Evolutionary conservation across 768 basidiomycete species (phyloP).

Genomic region (Podaxis rugospora): DNA sequence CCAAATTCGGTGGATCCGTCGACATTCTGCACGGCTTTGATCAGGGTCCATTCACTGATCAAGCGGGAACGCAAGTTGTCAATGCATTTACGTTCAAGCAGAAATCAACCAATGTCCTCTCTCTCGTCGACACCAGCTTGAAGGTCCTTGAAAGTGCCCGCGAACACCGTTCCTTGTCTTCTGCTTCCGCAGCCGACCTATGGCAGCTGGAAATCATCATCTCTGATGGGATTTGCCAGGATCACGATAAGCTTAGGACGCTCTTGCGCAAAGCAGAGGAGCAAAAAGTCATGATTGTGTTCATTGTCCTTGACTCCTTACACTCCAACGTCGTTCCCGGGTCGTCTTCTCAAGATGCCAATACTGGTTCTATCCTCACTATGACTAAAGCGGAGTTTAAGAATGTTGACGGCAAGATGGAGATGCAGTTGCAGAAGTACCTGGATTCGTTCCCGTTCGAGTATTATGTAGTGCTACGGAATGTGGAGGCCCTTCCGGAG

Average conservation of each 20-base stretch:
- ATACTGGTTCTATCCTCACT: constrained; percentile 78
- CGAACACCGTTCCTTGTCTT: constrained; percentile 55
- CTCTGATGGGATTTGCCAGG: constrained; percentile 98
- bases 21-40: constrained; percentile 89
- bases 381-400: constrained; percentile 93
- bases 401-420: constrained; percentile 74
- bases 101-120: constrained; percentile 80
- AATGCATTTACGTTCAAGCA: constrained; percentile 88
- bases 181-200: constrained; percentile 70
- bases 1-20: constrained; percentile 83
- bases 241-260: constrained; percentile 81
- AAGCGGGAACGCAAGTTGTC: constrained; percentile 76
- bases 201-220: constrained; percentile 99
- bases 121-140: constrained; percentile 77
- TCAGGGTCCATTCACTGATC: constrained; percentile 75
- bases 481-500: constrained; percentile 88
- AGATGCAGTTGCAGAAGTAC: constrained; percentile 85
- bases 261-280: constrained; percentile 82
- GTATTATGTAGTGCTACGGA: constrained; percentile 90
- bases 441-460: constrained; percentile 97
- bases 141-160: constrained; percentile 72
- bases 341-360: constrained; percentile 18
- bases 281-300: constrained; percentile 92
- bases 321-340: constrained; percentile 29
- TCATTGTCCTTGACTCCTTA: constrained; percentile 91